Evolutionary conservation across 2,329 filamentous ascomycete genomes (phyloP).

Genomic region (Neopestalotiopsis clavispora): DNA sequence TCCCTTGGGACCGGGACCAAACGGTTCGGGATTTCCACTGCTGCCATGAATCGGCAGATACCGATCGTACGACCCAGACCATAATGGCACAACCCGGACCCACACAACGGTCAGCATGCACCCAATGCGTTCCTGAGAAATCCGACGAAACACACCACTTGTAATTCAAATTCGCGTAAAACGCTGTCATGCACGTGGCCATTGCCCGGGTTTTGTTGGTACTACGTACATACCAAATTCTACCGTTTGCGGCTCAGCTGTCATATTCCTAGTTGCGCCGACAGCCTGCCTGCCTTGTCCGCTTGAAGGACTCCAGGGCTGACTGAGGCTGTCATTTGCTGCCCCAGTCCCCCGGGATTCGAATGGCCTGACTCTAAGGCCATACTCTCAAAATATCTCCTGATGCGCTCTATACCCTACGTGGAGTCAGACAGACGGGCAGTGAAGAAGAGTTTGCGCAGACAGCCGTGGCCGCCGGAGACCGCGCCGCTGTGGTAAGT

Average conservation of each 20-base stretch:
- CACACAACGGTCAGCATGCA: conserved; percentile 15
- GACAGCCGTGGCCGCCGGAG: conserved; percentile 8
- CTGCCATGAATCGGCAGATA: not conserved
- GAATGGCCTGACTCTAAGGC: conserved; percentile 15
- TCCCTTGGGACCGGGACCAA: conserved; percentile 2
- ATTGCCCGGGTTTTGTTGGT: not conserved
- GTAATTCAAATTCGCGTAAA: conserved; percentile 4
- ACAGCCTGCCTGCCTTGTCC: conserved; percentile 10
- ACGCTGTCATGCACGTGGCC: conserved; percentile 6
- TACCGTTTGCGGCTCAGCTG: conserved; percentile 12
- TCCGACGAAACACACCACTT: conserved; percentile 19
- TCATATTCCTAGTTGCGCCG: not conserved
- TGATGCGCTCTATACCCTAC: conserved; percentile 4
- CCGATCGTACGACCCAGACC: conserved; percentile 14
- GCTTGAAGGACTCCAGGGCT: not conserved
- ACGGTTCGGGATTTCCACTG: conserved; percentile 3
- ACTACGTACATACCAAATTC: too few relatives aligned
- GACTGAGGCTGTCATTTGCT: not conserved
- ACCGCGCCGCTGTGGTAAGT: conserved; percentile 6
- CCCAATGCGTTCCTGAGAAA: conserved; percentile 4
- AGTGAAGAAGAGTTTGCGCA: conserved; percentile 3
- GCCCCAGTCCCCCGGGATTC: not conserved
- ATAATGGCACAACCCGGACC: conserved; percentile 11
- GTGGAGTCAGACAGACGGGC: not conserved
- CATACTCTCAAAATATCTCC: conserved; percentile 5